These are phyloP conservation scores for Vaccinium corymbosum DNA, from an alignment of 148 eudicot genomes.

Conservation along the genomic window DNA sequence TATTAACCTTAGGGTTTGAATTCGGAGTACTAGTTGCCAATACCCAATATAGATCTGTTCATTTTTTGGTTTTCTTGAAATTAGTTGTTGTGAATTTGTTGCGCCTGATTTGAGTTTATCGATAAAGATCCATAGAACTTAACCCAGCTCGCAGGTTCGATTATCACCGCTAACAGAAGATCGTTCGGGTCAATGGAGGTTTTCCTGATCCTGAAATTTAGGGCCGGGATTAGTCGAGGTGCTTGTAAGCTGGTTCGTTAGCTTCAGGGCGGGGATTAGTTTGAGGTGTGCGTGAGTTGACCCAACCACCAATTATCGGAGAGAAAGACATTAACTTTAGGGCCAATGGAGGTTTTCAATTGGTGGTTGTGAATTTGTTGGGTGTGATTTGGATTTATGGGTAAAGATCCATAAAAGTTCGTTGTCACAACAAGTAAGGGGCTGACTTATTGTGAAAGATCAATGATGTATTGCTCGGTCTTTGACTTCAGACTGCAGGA, in stretches of 20 bases:
- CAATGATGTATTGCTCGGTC: too few species aligned
- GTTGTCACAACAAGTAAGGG: too few species aligned
- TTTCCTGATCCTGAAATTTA: neutral
- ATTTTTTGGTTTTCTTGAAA: neutral
- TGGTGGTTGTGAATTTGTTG: too few species aligned
- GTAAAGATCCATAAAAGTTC: too few species aligned
- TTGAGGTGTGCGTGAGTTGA: neutral
- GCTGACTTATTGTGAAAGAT: too few species aligned
- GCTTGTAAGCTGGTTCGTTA: too few species aligned
- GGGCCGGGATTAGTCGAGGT: neutral
- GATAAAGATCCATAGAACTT: neutral
- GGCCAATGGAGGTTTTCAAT: too few species aligned
- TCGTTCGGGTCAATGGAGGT: too few species aligned
- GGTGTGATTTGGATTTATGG: too few species aligned
- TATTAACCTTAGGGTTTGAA: conserved; percentile 14
- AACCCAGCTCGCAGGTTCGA: too few species aligned
- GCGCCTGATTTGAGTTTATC: neutral
- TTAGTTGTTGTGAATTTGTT: neutral
- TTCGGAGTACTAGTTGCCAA: neutral
- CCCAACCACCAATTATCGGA: neutral
- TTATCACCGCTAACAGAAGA: too few species aligned
- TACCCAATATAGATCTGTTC: neutral
- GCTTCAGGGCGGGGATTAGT: neutral
- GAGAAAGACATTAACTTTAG: neutral
- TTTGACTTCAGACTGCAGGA: too few species aligned